Conservation (phyloP, 2,329 filamentous ascomycete genomes). For the Gnomoniopsis smithogilvyi region DNA sequence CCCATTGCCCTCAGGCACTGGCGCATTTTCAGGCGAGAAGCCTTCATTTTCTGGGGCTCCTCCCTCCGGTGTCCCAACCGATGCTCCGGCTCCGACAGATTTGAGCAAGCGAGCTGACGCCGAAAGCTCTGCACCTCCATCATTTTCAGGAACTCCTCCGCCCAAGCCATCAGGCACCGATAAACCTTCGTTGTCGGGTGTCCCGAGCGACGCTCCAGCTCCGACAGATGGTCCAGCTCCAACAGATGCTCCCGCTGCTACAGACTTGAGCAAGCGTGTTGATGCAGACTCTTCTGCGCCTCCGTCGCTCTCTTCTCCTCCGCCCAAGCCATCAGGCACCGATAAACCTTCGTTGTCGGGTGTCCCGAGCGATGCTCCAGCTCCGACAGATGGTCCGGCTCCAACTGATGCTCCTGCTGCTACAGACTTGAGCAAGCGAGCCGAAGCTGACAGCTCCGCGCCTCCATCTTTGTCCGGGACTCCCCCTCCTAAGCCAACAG, state of each 20-base stretch:
- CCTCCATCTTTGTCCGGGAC: neutral
- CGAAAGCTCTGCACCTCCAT: neutral
- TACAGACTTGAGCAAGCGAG: neutral
- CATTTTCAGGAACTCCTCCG: neutral
- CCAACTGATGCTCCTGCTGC: neutral
- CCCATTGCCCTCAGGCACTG: neutral
- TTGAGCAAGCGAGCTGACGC: neutral
- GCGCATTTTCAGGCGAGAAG: neutral
- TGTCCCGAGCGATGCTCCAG: neutral
- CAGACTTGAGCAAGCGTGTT: neutral
- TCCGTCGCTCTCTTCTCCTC: neutral
- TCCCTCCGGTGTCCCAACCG: neutral
- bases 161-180: neutral
- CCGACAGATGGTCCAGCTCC: neutral
- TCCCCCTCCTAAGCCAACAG: neutral
- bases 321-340: neutral
- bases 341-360: neutral
- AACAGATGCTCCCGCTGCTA: neutral
- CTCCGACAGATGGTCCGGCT: neutral
- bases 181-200: neutral
- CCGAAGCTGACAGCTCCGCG: neutral
- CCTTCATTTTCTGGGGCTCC: neutral
- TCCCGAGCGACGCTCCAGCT: neutral
- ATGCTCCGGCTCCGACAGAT: neutral
- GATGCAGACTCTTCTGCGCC: neutral